Conservation (phyloP, 129 eudicot species). For the Artemisia tridentata region DNA sequence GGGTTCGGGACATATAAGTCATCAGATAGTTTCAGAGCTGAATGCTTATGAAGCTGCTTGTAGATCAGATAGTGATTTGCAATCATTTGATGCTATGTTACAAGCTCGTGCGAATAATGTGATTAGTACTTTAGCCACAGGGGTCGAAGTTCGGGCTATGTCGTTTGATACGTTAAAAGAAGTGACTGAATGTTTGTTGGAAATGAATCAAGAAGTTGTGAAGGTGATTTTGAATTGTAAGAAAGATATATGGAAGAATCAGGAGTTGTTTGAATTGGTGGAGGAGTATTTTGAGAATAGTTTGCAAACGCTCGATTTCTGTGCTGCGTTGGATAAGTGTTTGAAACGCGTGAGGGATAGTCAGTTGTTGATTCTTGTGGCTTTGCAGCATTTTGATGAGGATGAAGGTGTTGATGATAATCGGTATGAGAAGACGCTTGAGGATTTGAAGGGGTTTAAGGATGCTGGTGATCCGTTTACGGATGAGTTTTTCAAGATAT, state of each 20-base stretch:
- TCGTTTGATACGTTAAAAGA: conserved; percentile 77
- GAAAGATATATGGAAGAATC: conserved; percentile 82
- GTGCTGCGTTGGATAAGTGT: conserved; percentile 80
- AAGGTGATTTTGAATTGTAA: conserved; percentile 81
- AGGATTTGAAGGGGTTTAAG: conserved; percentile 66
- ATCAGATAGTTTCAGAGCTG: conserved; percentile 54
- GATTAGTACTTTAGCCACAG: conserved; percentile 60
- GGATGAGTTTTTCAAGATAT: conserved; percentile 63
- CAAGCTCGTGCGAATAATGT: conserved; percentile 77
- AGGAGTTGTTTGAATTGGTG: conserved; percentile 77
- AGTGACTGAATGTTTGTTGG: conserved; percentile 75
- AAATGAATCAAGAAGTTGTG: conserved; percentile 89
- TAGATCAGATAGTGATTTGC: conserved; percentile 60
- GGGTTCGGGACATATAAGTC: conserved; percentile 38
- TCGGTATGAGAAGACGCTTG: conserved; percentile 51
- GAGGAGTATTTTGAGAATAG: conserved; percentile 87
- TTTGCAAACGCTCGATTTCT: conserved; percentile 72
- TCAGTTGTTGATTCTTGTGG: conserved; percentile 63
- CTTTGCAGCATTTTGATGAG: conserved; percentile 76
- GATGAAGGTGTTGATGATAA: conserved; percentile 50
- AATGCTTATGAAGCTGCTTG: conserved; percentile 76
- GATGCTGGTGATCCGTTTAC: conserved; percentile 82
- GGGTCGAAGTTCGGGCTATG: conserved; percentile 76
- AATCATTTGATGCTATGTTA: conserved; percentile 60
- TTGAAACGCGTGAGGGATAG: conserved; percentile 62